Conservation (phyloP, 441 rosid genomes). For the Syzygium malaccense region DNA sequence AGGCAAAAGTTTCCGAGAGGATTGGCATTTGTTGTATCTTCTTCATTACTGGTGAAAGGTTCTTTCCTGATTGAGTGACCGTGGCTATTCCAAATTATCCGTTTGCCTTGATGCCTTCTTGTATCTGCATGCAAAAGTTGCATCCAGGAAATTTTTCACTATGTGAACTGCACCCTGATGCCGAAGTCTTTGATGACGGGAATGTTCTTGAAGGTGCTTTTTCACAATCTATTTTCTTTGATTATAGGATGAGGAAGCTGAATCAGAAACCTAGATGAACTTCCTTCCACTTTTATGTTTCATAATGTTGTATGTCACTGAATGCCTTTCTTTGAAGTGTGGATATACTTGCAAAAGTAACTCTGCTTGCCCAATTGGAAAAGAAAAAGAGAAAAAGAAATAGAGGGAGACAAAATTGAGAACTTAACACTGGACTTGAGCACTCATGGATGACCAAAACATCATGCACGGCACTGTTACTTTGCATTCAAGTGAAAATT, state of each 20-base stretch:
- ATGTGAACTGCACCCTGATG: neutral
- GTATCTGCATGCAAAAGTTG: neutral
- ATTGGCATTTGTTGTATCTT: neutral
- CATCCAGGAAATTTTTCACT: neutral
- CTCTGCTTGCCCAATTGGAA: neutral
- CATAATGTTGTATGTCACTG: neutral
- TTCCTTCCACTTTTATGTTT: neutral
- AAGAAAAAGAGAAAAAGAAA: neutral
- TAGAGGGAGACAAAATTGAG: neutral
- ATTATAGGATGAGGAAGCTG: neutral
- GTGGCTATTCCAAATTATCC: neutral
- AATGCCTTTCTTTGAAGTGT: neutral
- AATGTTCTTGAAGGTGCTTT: neutral
- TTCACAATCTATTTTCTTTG: neutral
- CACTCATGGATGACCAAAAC: neutral
- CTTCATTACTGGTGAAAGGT: neutral
- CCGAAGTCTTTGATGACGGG: neutral
- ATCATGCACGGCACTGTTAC: neutral
- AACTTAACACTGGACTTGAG: neutral
- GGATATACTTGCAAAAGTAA: neutral
- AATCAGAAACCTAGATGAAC: neutral
- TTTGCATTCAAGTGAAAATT: neutral
- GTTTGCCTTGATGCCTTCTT: neutral
- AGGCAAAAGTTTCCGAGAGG: neutral
- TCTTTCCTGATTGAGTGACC: neutral